A percentile compares a stretch with the other conserved stretches of the same genome.
phyloP scores from a whole-genome alignment of 2,329 filamentous ascomycete genomes.

The Arthrobotrys pseudoclavata region DNA sequence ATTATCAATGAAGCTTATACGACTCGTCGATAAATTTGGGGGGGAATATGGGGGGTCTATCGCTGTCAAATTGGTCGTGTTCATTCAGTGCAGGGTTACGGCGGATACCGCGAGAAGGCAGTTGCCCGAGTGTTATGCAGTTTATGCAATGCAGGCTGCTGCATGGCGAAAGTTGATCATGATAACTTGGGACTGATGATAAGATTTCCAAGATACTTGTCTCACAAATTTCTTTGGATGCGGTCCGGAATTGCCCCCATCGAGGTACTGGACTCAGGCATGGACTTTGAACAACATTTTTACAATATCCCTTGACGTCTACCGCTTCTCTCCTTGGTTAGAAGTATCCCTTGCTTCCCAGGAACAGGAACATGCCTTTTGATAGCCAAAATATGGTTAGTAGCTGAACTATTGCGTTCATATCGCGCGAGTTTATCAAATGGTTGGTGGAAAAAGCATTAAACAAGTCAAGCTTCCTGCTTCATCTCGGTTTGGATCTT shows the following conservation, averaged over 20 bases:
- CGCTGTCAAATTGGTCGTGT: neutral
- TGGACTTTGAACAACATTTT: conserved; percentile 9
- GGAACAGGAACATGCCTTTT: conserved; percentile 43
- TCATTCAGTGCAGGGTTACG: conserved; percentile 28
- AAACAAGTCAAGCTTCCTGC: conserved; percentile 22
- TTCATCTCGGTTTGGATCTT: conserved; percentile 29
- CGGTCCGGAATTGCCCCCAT: conserved; percentile 17
- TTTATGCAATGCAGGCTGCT: conserved; percentile 20
- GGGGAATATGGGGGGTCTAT: conserved; percentile 15
- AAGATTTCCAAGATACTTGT: conserved; percentile 21
- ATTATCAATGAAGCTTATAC: conserved; percentile 50
- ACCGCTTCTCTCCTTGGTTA: conserved; percentile 19
- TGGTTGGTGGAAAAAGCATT: conserved; percentile 31
- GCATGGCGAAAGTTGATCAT: conserved; percentile 8
- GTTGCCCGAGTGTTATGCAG: conserved; percentile 16
- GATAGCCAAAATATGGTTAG: conserved; percentile 7
- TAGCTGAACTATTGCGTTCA: conserved; percentile 32
- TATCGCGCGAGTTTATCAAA: conserved; percentile 29
- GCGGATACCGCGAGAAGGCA: conserved; percentile 37
- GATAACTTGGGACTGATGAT: conserved; percentile 12
- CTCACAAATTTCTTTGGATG: neutral
- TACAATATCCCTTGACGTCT: conserved; percentile 11
- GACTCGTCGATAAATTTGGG: conserved; percentile 13
- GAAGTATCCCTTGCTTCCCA: conserved; percentile 56
- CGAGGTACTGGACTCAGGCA: conserved; percentile 11